These are phyloP conservation scores for Raphanus raphanistrum DNA, from an alignment of 345 rosid species.

Conservation along the genomic window DNA sequence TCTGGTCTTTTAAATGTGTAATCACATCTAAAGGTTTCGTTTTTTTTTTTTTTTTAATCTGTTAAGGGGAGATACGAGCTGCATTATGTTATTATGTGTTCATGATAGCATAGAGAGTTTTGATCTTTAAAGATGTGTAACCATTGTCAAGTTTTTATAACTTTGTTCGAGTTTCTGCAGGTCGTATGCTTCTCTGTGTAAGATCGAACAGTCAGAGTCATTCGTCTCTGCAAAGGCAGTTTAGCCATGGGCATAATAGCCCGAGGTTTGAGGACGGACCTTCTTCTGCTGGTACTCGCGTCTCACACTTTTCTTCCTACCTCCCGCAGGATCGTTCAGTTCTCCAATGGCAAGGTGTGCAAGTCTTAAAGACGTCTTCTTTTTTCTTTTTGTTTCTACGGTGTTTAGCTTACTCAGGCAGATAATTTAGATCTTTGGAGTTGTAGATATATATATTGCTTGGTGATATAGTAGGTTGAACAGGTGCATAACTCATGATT, in stretches of 20 bases:
- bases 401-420: background rate
- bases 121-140: background rate
- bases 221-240: conserved; percentile 43
- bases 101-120: background rate
- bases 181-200: conserved; percentile 73
- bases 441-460: background rate
- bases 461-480: conserved; percentile 10
- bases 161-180: conserved; percentile 37
- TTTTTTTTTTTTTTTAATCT: no score
- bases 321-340: conserved; percentile 87
- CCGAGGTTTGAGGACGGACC: conserved; percentile 38
- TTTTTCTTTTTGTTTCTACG: background rate
- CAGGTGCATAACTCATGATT: background rate
- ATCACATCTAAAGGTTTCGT: background rate
- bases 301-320: conserved; percentile 92
- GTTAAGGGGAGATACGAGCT: background rate
- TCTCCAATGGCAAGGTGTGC: conserved; percentile 87
- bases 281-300: conserved; percentile 41
- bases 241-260: conserved; percentile 42
- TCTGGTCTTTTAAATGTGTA: background rate
- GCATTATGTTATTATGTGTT: background rate
- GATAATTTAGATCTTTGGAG: background rate
- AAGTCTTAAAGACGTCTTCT: conserved; percentile 1
- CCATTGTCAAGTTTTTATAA: background rate
- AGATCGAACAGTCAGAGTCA: conserved; percentile 41